Percentiles rank a stretch among this genome's conserved stretches.
Evolutionary conservation across 2,329 filamentous ascomycete genomes (phyloP).

Genomic region (Epichloe amarillans): DNA sequence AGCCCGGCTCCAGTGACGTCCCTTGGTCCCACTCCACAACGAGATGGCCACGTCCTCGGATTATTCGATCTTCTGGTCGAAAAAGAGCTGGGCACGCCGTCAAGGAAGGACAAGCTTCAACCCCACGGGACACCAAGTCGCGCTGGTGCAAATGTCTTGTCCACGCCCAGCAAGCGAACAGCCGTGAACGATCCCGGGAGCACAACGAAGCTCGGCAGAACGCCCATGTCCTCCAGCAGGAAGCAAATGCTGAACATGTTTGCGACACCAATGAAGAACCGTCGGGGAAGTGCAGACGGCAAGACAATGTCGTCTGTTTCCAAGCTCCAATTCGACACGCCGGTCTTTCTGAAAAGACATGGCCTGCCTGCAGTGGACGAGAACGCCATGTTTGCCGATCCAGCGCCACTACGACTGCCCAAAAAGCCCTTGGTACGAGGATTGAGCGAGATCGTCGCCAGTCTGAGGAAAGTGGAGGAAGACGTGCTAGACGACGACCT

Average conservation of each 20-base stretch:
- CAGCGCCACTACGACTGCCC: constrained; percentile 38
- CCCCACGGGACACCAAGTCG: constrained; percentile 1
- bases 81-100: constrained; percentile 35
- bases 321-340: constrained; percentile 52
- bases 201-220: constrained; percentile 26
- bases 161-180: constrained; percentile 34
- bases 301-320: constrained; percentile 38
- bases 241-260: constrained; percentile 49
- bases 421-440: constrained; percentile 52
- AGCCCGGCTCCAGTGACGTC: constrained; percentile 44
- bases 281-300: constrained; percentile 23
- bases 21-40: constrained; percentile 68
- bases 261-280: constrained; percentile 47
- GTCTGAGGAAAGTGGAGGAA: constrained; percentile 56
- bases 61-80: constrained; percentile 58
- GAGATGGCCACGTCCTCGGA: constrained; percentile 62
- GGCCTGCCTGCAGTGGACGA: constrained; percentile 41
- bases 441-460: constrained; percentile 61
- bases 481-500: constrained; percentile 59
- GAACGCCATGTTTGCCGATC: constrained; percentile 34
- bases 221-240: constrained; percentile 44
- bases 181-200: constrained; percentile 16
- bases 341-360: constrained; percentile 49
- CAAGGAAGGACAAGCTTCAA: constrained; percentile 24
- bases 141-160: constrained; percentile 15